Conservation (phyloP, 768 basidiomycete genomes). For the Podaxis mareebaensis region DNA sequence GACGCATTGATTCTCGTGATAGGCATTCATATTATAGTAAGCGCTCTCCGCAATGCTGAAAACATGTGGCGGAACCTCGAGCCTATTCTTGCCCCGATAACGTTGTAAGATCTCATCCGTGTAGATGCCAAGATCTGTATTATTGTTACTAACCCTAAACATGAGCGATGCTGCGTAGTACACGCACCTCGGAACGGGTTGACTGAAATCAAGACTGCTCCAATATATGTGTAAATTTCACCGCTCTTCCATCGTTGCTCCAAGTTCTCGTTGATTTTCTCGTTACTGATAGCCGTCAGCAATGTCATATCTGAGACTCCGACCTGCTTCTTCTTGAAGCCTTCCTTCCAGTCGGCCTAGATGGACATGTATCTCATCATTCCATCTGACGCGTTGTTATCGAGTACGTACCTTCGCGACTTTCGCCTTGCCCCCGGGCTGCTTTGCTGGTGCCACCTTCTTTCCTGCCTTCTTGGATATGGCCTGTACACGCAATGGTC, state of each 20-base stretch:
- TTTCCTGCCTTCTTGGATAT: constrained; percentile 90
- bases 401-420: constrained; percentile 68
- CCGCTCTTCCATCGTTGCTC: constrained; percentile 93
- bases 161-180: not conserved
- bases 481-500: constrained; percentile 47
- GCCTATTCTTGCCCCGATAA: constrained; percentile 95
- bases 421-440: constrained; percentile 55
- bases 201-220: constrained; percentile 97
- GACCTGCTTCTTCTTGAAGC: constrained; percentile 99
- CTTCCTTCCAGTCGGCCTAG: constrained; percentile 99
- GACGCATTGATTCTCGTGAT: constrained; percentile 99
- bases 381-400: constrained; percentile 4
- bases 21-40: constrained; percentile 99
- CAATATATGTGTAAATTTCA: constrained; percentile 99
- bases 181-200: constrained; percentile 89
- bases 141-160: constrained; percentile 14
- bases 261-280: constrained; percentile 96
- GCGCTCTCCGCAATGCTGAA: constrained; percentile 96
- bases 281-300: constrained; percentile 94
- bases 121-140: constrained; percentile 93
- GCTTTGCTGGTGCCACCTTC: constrained; percentile 72
- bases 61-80: constrained; percentile 98
- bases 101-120: constrained; percentile 82
- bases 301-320: constrained; percentile 99
- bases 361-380: constrained; percentile 15